Evolutionary conservation across 768 basidiomycete species (phyloP).

Genomic region (Boletus bicolor): DNA sequence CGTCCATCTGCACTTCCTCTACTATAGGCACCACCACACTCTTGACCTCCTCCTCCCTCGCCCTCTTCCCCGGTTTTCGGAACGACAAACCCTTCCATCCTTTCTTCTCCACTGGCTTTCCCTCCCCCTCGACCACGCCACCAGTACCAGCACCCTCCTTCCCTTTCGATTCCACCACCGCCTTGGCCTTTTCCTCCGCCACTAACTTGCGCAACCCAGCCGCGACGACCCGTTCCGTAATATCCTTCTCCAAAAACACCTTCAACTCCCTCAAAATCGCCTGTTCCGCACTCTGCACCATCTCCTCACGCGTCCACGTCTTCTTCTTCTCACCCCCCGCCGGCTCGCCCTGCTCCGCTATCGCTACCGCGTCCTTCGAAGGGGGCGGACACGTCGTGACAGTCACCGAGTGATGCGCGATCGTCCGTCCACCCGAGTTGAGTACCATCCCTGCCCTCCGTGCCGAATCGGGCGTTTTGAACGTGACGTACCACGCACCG

Average conservation of each 20-base stretch:
- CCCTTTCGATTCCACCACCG: conserved; percentile 20
- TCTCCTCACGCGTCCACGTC: conserved; percentile 49
- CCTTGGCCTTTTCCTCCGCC: conserved; percentile 47
- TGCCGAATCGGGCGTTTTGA: conserved; percentile 58
- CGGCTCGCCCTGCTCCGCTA: conserved; percentile 29
- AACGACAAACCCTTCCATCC: conserved; percentile 46
- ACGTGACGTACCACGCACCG: conserved; percentile 79
- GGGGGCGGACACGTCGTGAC: conserved; percentile 44
- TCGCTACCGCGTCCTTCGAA: conserved; percentile 32
- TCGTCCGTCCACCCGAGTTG: conserved; percentile 44
- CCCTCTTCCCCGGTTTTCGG: conserved; percentile 41
- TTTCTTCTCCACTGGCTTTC: conserved; percentile 43
- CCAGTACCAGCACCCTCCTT: conserved; percentile 15
- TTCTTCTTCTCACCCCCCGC: conserved; percentile 35
- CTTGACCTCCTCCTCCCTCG: conserved; percentile 34
- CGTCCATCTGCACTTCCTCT: conserved; percentile 27
- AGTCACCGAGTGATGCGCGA: conserved; percentile 58
- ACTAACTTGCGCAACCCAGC: conserved; percentile 52
- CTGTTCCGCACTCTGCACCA: conserved; percentile 53
- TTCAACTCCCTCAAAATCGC: conserved; percentile 57
- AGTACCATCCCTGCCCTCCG: conserved; percentile 68
- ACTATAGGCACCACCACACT: conserved; percentile 12
- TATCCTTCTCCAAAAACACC: conserved; percentile 57
- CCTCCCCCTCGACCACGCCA: conserved; percentile 39
- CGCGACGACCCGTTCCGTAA: conserved; percentile 58